Base-by-base conservation (phyloP, 163 green algal genomes). In the Chloromonas sp. region DNA sequence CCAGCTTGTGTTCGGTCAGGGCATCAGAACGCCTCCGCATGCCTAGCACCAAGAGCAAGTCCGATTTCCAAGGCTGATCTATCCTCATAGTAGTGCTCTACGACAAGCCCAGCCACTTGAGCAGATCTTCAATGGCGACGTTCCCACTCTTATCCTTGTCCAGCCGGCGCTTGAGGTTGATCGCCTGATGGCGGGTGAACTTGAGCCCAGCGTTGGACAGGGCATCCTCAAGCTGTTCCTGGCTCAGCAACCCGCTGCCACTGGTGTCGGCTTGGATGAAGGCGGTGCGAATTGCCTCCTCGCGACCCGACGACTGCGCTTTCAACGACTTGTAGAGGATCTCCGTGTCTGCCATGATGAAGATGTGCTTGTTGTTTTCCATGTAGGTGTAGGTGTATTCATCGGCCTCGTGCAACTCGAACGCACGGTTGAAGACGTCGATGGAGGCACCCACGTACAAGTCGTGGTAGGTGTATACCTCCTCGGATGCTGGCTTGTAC, bases 371-470 rank as follows among this genome's bases (percentile, higher is more conserved):
- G 90, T 96, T 96, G 91, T 96, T 96, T 85, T 97, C 94, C 94
- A 97, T 97, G 92, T 96, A 97, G 36, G 88, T 93, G 83, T 89
- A 90, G 3, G 95, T 98, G 92, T 95, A 99, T 83, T 96, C 93
- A 86, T 99, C 96, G 0, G 95, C 95, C 61, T 95, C 92, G 15
- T 91, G 66, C 61, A 99, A 87, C 88, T 96, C 88, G 85, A 98
- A 98, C 36, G 79, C 88, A 84, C 94, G 93, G 81, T 91, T 91
- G 87, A 95, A 91, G 13, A 74, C 66, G 5, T 88, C 82, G 2
- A 99, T 66, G 2, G 82, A 81, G 1, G 86, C 89, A 5, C 96
- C 96, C 60, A 97, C 92, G 81, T 92, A 96, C 85, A 99, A 83
- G 90, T 98, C 96, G 61, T 90, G 83, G 85, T 90, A 93, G 15